These are phyloP conservation scores for Penicillium steckii DNA, from an alignment of 495 filamentous ascomycete species.

Conservation along the genomic window DNA sequence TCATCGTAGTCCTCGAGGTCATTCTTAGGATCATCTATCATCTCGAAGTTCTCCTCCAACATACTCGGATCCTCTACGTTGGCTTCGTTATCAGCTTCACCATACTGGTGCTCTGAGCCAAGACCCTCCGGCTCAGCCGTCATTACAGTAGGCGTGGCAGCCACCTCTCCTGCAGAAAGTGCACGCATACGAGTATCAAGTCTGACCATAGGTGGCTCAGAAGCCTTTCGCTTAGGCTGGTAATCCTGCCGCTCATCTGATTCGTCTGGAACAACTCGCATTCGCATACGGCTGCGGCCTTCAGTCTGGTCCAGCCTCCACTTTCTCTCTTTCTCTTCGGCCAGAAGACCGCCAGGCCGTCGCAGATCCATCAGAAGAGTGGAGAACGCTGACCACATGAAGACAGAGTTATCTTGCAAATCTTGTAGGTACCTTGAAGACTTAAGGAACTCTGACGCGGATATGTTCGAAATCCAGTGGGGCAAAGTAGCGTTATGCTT, in stretches of 20 bases:
- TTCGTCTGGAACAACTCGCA: slow-evolving; percentile 77
- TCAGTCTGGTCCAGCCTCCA: slow-evolving; percentile 96
- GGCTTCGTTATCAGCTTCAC: slow-evolving; percentile 42
- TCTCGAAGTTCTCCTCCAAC: slow-evolving; percentile 87
- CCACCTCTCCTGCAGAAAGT: slow-evolving; percentile 29
- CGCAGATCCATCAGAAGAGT: slow-evolving; percentile 71
- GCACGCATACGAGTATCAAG: slow-evolving; percentile 36
- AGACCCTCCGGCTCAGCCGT: slow-evolving; percentile 28
- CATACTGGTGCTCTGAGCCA: slow-evolving; percentile 27
- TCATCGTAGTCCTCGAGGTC: slow-evolving; percentile 88
- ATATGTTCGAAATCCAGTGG: slow-evolving; percentile 93
- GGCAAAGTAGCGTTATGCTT: slow-evolving; percentile 80
- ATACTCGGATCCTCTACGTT: slow-evolving; percentile 39
- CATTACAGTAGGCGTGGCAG: slow-evolving; percentile 33
- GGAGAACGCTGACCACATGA: slow-evolving; percentile 68
- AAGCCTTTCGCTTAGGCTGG: slow-evolving; percentile 76
- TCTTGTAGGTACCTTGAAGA: slow-evolving; percentile 86
- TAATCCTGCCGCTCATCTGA: slow-evolving; percentile 68
- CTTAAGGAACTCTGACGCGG: slow-evolving; percentile 86
- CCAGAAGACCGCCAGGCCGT: slow-evolving; percentile 76
- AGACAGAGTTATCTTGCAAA: slow-evolving; percentile 80
- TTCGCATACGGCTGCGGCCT: slow-evolving; percentile 90
- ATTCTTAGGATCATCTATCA: slow-evolving; percentile 84
- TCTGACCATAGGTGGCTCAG: slow-evolving; percentile 42
- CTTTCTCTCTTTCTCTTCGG: slow-evolving; percentile 60